Evolutionary conservation across 1,284 basidiomycete species (phyloP), one percentile per base, ranked within the genome.

Genomic region (Leccinum griseonigrum): DNA sequence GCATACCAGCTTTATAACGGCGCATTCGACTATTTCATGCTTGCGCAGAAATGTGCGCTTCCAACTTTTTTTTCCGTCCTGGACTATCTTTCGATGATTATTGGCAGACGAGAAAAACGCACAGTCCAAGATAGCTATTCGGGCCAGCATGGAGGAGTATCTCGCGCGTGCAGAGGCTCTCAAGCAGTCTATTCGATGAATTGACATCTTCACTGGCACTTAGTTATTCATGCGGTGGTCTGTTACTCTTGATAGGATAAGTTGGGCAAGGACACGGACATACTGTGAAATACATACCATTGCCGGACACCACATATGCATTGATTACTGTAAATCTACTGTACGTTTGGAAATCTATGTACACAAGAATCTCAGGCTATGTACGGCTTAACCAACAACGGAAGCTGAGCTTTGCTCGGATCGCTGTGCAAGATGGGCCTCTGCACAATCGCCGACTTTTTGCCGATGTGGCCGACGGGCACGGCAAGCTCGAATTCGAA

Each of bases 21-120:
- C 81, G 86, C 94, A 9, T 83, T 98, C 60, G 97, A 98, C 75
- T 98, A 97, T 79, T 99, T 99, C 77, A 94, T 98, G 90, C 90
- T 98, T 46, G 82, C 83, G 2, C 70, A 84, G 61, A 84, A 83
- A 70, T 83, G 83, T 67, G 9, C 13, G 66, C 56, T 60, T 29
- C 71, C 11, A 14, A 22, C 52, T 14, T 8, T 29, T 13, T 3
- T 22, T 9, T 2, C 22, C 9, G 40, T n/a, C n/a, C 9, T 14
- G 40, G 4, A 43, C 40, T 40, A 46, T 43, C 10, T 43, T 18
- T 43, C 10, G 18, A 46, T n/a, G 48, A 29, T 28, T 43, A 28
- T 29, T 50, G 56, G 11, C 74, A 96, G 94, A 95, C 74, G 95
- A 98, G 83, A 96, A 93, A 84, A 97, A 97, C 75, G 92, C 95